Percentiles rank a stretch among this genome's conserved stretches.
These are phyloP conservation scores for Glomus cerebriforme DNA, from an alignment of 192 early-diverging fungal species.

Conservation along the genomic window DNA sequence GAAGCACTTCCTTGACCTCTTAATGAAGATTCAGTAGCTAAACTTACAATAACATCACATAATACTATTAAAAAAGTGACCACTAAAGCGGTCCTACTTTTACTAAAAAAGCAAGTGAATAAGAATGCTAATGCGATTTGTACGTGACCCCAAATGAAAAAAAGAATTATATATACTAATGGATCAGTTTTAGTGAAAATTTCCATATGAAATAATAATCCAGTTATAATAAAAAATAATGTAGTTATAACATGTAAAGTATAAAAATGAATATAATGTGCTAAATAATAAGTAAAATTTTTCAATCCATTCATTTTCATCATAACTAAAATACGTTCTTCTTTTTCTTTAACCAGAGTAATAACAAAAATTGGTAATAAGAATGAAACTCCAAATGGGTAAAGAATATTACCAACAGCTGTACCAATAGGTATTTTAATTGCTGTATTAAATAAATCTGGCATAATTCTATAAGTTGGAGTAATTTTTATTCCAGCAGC, in stretches of 20 bases:
- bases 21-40: conserved; percentile 54
- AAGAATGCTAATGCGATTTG: conserved; percentile 71
- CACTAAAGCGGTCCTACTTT: conserved; percentile 60
- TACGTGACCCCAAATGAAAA: conserved; percentile 68
- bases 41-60: conserved; percentile 63
- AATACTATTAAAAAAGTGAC: conserved; percentile 65
- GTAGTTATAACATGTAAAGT: conserved; percentile 60
- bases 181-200: conserved; percentile 62
- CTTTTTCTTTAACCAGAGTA: conserved; percentile 71
- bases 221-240: conserved; percentile 63
- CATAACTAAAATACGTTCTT: conserved; percentile 68
- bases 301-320: conserved; percentile 78
- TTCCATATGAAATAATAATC: conserved; percentile 55
- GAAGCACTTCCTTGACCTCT: conserved; percentile 36
- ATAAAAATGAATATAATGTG: conserved; percentile 66
- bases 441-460: conserved; percentile 48
- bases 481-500: conserved; percentile 50
- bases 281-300: conserved; percentile 57
- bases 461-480: conserved; percentile 65
- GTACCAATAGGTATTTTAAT: conserved; percentile 56
- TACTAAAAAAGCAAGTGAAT: conserved; percentile 61
- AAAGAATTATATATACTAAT: conserved; percentile 53
- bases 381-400: conserved; percentile 73
- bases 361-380: conserved; percentile 73
- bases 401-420: conserved; percentile 62